phyloP scores from a whole-genome alignment of 352 stramenopile species.

The Phytopythium boreale region DNA sequence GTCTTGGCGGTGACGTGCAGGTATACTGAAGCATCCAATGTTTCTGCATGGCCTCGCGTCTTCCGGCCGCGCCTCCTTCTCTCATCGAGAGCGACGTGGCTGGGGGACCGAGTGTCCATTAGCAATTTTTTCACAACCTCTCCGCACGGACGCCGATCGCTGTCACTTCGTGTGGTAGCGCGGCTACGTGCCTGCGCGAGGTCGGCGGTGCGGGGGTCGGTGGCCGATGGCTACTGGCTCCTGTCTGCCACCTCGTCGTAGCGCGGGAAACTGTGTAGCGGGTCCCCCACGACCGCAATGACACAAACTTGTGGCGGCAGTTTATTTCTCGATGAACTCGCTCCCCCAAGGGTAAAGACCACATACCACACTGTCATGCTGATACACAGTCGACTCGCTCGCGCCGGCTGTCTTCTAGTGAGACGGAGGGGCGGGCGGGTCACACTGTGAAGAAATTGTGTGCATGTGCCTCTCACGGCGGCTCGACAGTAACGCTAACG shows the following conservation, averaged over 20 bases:
- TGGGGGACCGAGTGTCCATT: neutral
- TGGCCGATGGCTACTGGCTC: neutral
- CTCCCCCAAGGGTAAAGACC: conserved; percentile 79
- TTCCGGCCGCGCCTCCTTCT: neutral
- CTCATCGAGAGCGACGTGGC: neutral
- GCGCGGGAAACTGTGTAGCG: conserved; percentile 59
- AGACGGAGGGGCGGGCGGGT: conserved; percentile 5
- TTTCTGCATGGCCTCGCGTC: neutral
- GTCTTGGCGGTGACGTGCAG: conserved; percentile 96
- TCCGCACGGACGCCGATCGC: neutral
- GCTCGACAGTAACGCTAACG: neutral
- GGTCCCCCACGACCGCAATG: conserved; percentile 89
- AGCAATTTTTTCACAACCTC: conserved; percentile 5
- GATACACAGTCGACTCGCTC: conserved; percentile 18
- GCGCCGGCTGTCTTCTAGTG: conserved; percentile 1
- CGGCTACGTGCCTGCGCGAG: neutral
- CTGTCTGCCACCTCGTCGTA: conserved; percentile 14
- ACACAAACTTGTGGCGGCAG: conserved; percentile 90
- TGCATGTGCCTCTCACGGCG: neutral
- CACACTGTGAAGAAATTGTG: conserved; percentile 5
- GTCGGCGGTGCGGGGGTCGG: neutral
- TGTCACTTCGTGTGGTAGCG: neutral
- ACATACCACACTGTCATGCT: conserved; percentile 26
- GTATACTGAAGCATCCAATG: conserved; percentile 57
- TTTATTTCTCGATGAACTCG: conserved; percentile 39